Evolutionary conservation across 2,329 filamentous ascomycete genomes (phyloP), one percentile per base, ranked within the genome.

Genomic region (Chalaropsis thielavioides): DNA sequence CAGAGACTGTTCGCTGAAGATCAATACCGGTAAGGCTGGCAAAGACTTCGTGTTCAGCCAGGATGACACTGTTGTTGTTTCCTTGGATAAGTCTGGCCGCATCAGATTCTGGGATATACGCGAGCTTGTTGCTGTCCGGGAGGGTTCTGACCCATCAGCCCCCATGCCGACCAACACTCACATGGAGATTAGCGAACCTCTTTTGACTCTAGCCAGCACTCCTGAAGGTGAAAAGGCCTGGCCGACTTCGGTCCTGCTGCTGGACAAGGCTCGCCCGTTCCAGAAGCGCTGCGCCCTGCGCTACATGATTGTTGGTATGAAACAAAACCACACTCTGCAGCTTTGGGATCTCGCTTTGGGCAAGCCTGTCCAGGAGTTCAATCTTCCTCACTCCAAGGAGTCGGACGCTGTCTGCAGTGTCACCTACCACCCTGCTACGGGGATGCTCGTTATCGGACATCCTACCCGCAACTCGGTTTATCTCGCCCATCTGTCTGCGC

Each of bases 51-150:
- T 87, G 59, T 99, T 99, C 76, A 96, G 92, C 75, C 92, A 95
- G 74, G 94, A 99, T 74, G 94, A 99, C 74, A 89, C 88, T 1
- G 86, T 92, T 49, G 90, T 99, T 70, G 92, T 95, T 59, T 96
- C 92, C 61, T 83, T 99, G 63, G 95, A 99, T 75, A 99, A 99
- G 78, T 92, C 91, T 67, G 95, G 94, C 60, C 87, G 90, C 68
- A 87, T 97, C 77, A 94, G 95, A 76, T 96, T 99, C 79, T 99
- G 94, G 95, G 94, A 99, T 74, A 90, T 97, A 69, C 89, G 89
- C 67, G 84, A 89, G 67, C 81, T 96, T 65, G 87, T 81, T 1
- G 78, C 80, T 19, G 75, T 75, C 68, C 79, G 79, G 70, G 79
- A 82, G 68, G 77, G 74, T 67, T 79, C 77, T 10, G 79, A 82